Evolutionary conservation across 192 early-diverging fungal genomes (phyloP), one percentile per base, ranked within the genome.

Genomic region (Backusella luteola): DNA sequence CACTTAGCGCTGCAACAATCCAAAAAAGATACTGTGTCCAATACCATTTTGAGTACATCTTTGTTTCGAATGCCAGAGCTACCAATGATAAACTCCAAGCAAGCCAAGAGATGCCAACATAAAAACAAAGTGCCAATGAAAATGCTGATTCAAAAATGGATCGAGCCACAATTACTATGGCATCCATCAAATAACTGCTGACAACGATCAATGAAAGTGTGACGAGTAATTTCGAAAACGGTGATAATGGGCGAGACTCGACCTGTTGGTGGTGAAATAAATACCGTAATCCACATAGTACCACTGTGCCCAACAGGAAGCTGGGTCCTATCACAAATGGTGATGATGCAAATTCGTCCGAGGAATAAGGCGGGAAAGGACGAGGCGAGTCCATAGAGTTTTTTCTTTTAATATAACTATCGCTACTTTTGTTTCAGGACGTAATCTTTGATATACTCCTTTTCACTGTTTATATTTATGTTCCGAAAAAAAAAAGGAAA

Each of bases 21-120:
- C 88, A 91, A 52, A 90, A 91, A 1, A 56, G 42, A 81, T 89
- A 88, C 35, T 88, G 83, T 32, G 82, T 76, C 84, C 85, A 88
- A 56, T 84, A 80, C 86, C 86, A 89, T 71, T 81, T 75, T 3
- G 84, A 77, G 6, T 76, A 80, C 39, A 72, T 81, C 4, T 74
- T 72, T 34, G 77, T 53, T 63, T 89, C 87, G 32, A 81, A 19
- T 26, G 63, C n/a, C 56, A 88, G 83, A 19, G 78, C 39, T 4
- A 66, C 59, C n/a, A 86, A 52, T 29, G 81, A 81, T 1, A 85
- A 32, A 1, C 63, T 52, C 78, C 87, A 80, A 29, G 86, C 84
- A 7, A 84, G 35, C 32, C 78, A 79, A 8, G 80, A 88, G 11
- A 76, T 46, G 26, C 81, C 68, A 56, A 81, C 80, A 53, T 86